Percentiles rank a stretch among this genome's conserved stretches.
Evolutionary conservation across 768 basidiomycete species (phyloP).

Genomic region (Panaeolus papilionaceus): DNA sequence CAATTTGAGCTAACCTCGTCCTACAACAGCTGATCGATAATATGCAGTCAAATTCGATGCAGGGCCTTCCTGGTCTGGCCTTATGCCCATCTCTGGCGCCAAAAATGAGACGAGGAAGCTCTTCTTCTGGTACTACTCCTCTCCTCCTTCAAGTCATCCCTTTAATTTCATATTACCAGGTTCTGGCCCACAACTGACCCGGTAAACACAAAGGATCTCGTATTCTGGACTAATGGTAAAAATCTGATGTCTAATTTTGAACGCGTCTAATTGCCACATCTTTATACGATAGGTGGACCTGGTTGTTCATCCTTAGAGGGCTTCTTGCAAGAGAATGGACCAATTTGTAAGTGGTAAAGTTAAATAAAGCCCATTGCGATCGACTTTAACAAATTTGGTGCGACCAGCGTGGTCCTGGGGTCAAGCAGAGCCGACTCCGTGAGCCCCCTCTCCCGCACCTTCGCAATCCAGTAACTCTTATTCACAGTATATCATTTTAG

Average conservation of each 20-base stretch:
- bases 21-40: slow-evolving; percentile 18
- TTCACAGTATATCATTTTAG: slow-evolving; percentile 31
- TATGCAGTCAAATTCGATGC: slow-evolving; percentile 64
- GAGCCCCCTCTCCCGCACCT: slow-evolving; percentile 15
- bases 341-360: slow-evolving; percentile 44
- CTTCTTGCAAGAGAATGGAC: slow-evolving; percentile 70
- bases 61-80: slow-evolving; percentile 72
- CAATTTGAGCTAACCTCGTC: neutral
- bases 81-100: slow-evolving; percentile 66
- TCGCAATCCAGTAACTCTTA: neutral
- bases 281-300: slow-evolving; percentile 62
- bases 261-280: neutral
- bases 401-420: slow-evolving; percentile 57
- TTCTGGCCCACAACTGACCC: slow-evolving; percentile 73
- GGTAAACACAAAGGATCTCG: slow-evolving; percentile 62
- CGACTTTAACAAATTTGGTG: neutral
- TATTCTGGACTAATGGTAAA: slow-evolving; percentile 65
- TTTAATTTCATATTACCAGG: slow-evolving; percentile 44
- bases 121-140: slow-evolving; percentile 42
- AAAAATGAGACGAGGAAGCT: slow-evolving; percentile 68
- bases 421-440: slow-evolving; percentile 40
- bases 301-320: slow-evolving; percentile 76
- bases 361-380: neutral
- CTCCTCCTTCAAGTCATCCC: neutral
- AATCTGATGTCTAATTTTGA: neutral